Base-by-base conservation (phyloP, 2,329 filamentous ascomycete genomes). In the Pseudogymnoascus sp. region DNA sequence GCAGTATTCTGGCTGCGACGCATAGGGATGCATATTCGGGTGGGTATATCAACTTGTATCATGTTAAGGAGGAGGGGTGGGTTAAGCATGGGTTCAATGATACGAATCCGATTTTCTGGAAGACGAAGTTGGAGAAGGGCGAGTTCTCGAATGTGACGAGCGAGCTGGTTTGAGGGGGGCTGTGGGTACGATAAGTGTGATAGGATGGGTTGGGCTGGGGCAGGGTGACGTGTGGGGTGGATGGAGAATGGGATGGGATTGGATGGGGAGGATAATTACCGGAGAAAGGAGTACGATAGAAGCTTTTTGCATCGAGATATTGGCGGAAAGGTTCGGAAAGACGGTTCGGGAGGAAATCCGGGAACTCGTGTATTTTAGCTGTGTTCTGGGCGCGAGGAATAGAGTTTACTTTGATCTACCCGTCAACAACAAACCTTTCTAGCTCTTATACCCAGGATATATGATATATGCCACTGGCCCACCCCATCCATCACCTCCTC, bases 21-120 rank as follows among this genome's bases (percentile, higher is more conserved):
- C 94, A 99, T 78, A 84, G 94, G 73, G 94, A 99, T 75, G 94
- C 94, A n/a, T 99, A 89, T 83, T 97, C 94, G 22, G 94, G 94
- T 80, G 94, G 94, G 67, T 97, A 85, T 79, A 97, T 99, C 82
- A 99, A 99, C 79, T 74, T 97, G 73, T 99, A 99, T 78, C 94
- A 99, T 73, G 92, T 99, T 74, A 97, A 97, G 86, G 93, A 99
- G 80, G 88, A 91, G 16, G 94, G 94, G 69, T 99, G 94, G 94
- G 92, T 96, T 71, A 96, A 96, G 84, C 93, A 97, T 73, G 94
- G 94, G 65, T 99, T 99, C 83, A 91, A 81, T 72, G 94, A 99
- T 76, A 97, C 93, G 69, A 97, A 97, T 81, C 93, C 93, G 47
- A 96, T 97, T 73, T 99, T 99, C 87, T 99, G 94, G 94, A 89